A percentile compares a stretch with the other conserved stretches of the same genome.
These are phyloP conservation scores for Fusarium duplospermum DNA, from an alignment of 2,329 filamentous ascomycete genomes.

Conservation along the genomic window DNA sequence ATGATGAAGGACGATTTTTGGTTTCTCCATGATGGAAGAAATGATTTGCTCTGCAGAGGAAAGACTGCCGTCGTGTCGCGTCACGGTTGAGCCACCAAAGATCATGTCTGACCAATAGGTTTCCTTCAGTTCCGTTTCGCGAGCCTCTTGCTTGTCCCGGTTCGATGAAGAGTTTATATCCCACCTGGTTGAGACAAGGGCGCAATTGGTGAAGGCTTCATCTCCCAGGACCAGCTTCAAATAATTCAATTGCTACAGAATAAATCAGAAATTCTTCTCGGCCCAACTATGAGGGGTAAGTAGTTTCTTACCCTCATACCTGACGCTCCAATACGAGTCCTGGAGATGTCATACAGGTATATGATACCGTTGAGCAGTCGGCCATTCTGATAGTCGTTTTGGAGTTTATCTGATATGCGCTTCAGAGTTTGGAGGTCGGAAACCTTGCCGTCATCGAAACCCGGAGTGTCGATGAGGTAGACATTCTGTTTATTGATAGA, in stretches of 20 bases:
- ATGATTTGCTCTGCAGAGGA: not conserved
- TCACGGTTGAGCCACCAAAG: not conserved
- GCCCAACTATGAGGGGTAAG: not conserved
- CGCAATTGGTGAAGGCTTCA: not conserved
- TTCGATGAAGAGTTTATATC: not conserved
- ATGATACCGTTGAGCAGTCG: not conserved
- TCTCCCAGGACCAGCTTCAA: not conserved
- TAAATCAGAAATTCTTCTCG: not conserved
- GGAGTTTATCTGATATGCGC: not conserved
- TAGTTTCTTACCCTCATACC: not conserved
- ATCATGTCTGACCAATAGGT: not conserved
- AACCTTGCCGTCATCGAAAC: not conserved
- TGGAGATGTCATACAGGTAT: not conserved
- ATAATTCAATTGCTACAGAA: not conserved
- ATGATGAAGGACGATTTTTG: not conserved
- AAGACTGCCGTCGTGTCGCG: not conserved
- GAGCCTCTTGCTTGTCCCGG: not conserved
- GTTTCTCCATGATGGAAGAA: not conserved
- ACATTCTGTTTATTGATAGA: not conserved
- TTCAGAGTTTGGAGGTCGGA: not conserved
- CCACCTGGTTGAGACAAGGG: not conserved
- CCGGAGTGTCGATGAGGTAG: not conserved
- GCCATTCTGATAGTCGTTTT: not conserved
- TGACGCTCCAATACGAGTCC: not conserved
- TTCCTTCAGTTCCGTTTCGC: not conserved